These are phyloP conservation scores for Leccinellum luteum DNA, from an alignment of 768 basidiomycete species.

Conservation along the genomic window DNA sequence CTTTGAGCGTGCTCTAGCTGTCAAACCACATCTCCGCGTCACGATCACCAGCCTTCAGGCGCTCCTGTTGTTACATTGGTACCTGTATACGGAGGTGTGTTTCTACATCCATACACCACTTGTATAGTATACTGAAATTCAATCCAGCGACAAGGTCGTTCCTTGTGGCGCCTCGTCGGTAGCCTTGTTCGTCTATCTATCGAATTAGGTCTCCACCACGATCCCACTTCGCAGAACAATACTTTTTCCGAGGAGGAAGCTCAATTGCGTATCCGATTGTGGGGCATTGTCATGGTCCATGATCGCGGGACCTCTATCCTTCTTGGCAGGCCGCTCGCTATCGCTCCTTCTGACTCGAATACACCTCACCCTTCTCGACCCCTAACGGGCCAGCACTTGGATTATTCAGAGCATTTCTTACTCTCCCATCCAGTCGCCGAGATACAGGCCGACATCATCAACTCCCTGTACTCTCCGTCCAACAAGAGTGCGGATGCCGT, in stretches of 20 bases:
- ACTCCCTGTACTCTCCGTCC: slow-evolving; percentile 79
- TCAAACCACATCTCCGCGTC: slow-evolving; percentile 81
- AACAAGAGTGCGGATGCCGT: slow-evolving; percentile 65
- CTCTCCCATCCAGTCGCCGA: slow-evolving; percentile 73
- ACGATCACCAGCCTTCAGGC: slow-evolving; percentile 82
- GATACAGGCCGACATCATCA: slow-evolving; percentile 88
- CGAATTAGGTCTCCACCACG: slow-evolving; percentile 84
- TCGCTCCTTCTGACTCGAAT: slow-evolving; percentile 79
- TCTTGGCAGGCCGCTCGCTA: slow-evolving; percentile 80
- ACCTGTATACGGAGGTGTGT: slow-evolving; percentile 81
- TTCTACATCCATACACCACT: background rate
- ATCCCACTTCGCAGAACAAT: slow-evolving; percentile 62
- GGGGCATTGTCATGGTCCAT: slow-evolving; percentile 83
- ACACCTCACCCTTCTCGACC: slow-evolving; percentile 65
- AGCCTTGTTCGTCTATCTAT: slow-evolving; percentile 79
- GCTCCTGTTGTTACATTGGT: slow-evolving; percentile 83
- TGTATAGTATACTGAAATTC: background rate
- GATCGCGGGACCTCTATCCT: slow-evolving; percentile 88
- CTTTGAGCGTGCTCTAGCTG: slow-evolving; percentile 71
- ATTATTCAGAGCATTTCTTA: slow-evolving; percentile 79
- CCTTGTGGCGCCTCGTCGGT: slow-evolving; percentile 85
- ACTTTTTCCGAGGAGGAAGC: slow-evolving; percentile 75
- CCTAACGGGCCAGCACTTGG: slow-evolving; percentile 30
- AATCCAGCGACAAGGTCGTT: slow-evolving; percentile 79
- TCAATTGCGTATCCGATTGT: slow-evolving; percentile 75